Evolutionary conservation across 768 basidiomycete genomes (phyloP).

Genomic region (Auriscalpium orientale): DNA sequence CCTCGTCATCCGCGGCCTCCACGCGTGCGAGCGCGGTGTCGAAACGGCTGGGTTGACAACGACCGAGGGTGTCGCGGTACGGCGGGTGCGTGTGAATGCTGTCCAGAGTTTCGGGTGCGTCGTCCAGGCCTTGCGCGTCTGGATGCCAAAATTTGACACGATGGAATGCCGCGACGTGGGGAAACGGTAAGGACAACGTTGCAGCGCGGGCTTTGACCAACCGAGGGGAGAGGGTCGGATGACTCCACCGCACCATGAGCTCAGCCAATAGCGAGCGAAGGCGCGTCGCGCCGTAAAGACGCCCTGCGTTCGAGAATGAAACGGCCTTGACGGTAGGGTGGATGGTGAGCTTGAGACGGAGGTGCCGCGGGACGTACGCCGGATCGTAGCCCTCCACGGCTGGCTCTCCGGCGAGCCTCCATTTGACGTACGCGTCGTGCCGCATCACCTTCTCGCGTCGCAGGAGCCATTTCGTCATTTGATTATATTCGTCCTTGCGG

Average conservation of each 20-base stretch:
- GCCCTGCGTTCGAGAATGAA: neutral
- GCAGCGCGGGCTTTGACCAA: slow-evolving; percentile 14
- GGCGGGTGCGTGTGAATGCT: slow-evolving; percentile 24
- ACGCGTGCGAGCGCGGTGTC: slow-evolving; percentile 30
- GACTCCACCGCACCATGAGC: slow-evolving; percentile 17
- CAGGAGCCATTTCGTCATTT: neutral
- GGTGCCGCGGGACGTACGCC: slow-evolving; percentile 2
- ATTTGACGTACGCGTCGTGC: neutral
- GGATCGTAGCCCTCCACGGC: slow-evolving; percentile 21
- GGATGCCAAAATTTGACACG: slow-evolving; percentile 9
- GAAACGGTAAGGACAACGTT: slow-evolving; percentile 17
- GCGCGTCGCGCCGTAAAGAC: neutral
- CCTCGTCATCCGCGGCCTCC: slow-evolving; percentile 6
- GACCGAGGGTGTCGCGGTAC: slow-evolving; percentile 12
- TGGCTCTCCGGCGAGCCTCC: slow-evolving; percentile 22
- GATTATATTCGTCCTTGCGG: neutral
- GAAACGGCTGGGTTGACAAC: slow-evolving; percentile 22
- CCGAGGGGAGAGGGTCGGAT: slow-evolving; percentile 13
- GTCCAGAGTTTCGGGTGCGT: slow-evolving; percentile 17
- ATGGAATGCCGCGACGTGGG: slow-evolving; percentile 26
- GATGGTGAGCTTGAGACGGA: neutral
- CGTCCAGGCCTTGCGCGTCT: slow-evolving; percentile 10
- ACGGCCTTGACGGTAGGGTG: neutral
- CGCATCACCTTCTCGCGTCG: neutral
- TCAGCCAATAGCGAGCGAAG: slow-evolving; percentile 13